These are phyloP conservation scores for Phaeosphaeriaceae sp. DNA, from an alignment of 2,329 filamentous ascomycete genomes.

Conservation along the genomic window DNA sequence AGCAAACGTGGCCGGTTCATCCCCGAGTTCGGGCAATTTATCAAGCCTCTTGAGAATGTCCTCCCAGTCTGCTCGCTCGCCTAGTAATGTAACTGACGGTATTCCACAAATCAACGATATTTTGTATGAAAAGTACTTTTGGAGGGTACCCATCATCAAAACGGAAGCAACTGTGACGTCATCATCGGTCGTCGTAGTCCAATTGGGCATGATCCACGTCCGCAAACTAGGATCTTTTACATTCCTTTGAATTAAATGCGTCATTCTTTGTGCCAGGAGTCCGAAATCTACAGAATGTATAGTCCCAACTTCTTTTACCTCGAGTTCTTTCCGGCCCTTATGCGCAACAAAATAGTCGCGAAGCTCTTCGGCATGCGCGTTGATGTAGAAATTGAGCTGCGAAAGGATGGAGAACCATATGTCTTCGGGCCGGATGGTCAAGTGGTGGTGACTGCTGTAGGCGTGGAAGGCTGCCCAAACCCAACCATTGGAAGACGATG, in stretches of 20 bases:
- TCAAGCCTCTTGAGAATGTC: conserved; percentile 21
- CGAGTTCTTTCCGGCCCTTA: conserved; percentile 26
- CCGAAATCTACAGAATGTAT: conserved; percentile 11
- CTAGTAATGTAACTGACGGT: conserved; percentile 26
- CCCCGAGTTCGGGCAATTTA: conserved; percentile 13
- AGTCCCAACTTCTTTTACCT: conserved; percentile 7
- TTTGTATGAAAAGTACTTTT: conserved; percentile 23
- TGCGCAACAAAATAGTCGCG: conserved; percentile 42
- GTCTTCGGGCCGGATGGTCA: conserved; percentile 33
- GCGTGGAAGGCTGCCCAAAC: conserved; percentile 22
- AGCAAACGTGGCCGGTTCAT: conserved; percentile 12
- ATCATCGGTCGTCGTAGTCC: conserved; percentile 22
- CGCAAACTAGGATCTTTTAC: conserved; percentile 11
- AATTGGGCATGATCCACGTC: conserved; percentile 22
- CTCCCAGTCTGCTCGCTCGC: conserved; percentile 22
- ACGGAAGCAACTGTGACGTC: conserved; percentile 18
- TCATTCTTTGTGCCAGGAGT: neutral
- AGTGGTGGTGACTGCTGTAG: conserved; percentile 26
- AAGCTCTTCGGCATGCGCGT: conserved; percentile 28
- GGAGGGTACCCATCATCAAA: conserved; percentile 25
- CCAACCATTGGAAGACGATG: conserved; percentile 21
- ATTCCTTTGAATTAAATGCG: neutral
- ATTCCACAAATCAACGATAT: conserved; percentile 13
- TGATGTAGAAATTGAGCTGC: conserved; percentile 35
- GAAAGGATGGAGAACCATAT: conserved; percentile 34